These are phyloP conservation scores for Dendryphion nanum DNA, from an alignment of 2,329 filamentous ascomycete species.

Conservation along the genomic window DNA sequence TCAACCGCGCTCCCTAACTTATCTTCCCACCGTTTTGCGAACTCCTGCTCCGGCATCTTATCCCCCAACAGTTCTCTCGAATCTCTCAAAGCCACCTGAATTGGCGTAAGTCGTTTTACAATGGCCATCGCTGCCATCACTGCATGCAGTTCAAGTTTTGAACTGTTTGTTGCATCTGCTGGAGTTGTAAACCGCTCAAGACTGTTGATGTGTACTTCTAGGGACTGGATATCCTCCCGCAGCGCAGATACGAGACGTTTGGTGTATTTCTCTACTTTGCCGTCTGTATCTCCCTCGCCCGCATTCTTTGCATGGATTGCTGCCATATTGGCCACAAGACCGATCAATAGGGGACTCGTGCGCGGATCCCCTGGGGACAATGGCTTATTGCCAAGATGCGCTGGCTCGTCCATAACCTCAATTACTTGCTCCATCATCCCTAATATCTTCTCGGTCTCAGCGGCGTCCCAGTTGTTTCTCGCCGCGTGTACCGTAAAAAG, in stretches of 20 bases:
- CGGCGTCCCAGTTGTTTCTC: conserved; percentile 35
- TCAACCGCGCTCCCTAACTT: too few relatives aligned
- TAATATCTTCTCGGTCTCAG: conserved; percentile 38
- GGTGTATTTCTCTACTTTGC: conserved; percentile 41
- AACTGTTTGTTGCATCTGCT: too few relatives aligned
- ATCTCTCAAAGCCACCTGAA: too few relatives aligned
- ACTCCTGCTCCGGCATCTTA: too few relatives aligned
- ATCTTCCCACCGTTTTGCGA: too few relatives aligned
- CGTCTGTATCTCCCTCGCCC: conserved; percentile 31
- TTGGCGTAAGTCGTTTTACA: too few relatives aligned
- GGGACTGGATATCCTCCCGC: conserved; percentile 20
- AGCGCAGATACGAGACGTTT: conserved; percentile 38
- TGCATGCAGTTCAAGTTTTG: too few relatives aligned
- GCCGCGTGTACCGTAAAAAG: conserved; percentile 36
- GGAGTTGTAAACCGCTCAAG: too few relatives aligned
- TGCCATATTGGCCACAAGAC: conserved; percentile 44
- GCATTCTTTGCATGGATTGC: conserved; percentile 41
- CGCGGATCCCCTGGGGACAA: conserved; percentile 26
- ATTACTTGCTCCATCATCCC: conserved; percentile 40
- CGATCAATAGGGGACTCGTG: conserved; percentile 38
- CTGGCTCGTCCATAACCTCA: conserved; percentile 41
- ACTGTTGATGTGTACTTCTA: conserved; percentile 9
- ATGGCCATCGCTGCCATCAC: too few relatives aligned
- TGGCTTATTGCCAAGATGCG: conserved; percentile 32
- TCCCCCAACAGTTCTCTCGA: too few relatives aligned